Conservation (phyloP, 2,329 filamentous ascomycete species). For the Curvularia hawaiiensis region DNA sequence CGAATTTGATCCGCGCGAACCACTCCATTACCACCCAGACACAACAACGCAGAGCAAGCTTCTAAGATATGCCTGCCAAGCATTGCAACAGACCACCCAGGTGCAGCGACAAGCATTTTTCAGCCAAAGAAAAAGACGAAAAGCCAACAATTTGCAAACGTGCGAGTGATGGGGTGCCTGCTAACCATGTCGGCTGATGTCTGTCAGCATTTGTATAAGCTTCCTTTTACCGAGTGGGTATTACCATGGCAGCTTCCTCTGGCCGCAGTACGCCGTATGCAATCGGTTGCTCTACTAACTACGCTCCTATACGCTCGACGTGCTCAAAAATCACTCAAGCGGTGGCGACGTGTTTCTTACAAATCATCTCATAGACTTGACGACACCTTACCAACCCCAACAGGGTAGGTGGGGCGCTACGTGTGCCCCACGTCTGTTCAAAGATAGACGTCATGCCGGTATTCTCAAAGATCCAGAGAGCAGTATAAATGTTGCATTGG, state of each 20-base stretch:
- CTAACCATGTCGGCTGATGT: conserved; percentile 6
- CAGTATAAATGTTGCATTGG: conserved; percentile 29
- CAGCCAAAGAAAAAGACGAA: not conserved
- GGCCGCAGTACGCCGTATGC: not conserved
- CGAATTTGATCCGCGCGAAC: not conserved
- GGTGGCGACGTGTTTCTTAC: conserved; percentile 22
- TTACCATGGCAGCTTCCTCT: not conserved
- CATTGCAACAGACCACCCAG: not conserved
- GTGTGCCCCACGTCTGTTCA: conserved; percentile 17
- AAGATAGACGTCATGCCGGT: conserved; percentile 26
- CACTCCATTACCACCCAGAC: not conserved
- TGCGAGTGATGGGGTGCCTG: not conserved
- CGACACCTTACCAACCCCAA: conserved; percentile 11
- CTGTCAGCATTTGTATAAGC: conserved; percentile 16
- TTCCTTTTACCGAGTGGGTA: not conserved
- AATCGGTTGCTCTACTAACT: not conserved
- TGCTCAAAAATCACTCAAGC: not conserved
- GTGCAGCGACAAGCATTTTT: not conserved
- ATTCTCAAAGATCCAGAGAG: conserved; percentile 25
- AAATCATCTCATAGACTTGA: conserved; percentile 24
- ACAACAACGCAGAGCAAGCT: not conserved
- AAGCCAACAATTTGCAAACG: not conserved
- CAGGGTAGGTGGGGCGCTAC: conserved; percentile 23
- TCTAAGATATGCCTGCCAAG: not conserved
- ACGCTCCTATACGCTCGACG: not conserved